A percentile compares a stretch with the other conserved stretches of the same genome.
phyloP scores from a whole-genome alignment of 2,329 filamentous ascomycete species.

The Leptographium radiaticola region DNA sequence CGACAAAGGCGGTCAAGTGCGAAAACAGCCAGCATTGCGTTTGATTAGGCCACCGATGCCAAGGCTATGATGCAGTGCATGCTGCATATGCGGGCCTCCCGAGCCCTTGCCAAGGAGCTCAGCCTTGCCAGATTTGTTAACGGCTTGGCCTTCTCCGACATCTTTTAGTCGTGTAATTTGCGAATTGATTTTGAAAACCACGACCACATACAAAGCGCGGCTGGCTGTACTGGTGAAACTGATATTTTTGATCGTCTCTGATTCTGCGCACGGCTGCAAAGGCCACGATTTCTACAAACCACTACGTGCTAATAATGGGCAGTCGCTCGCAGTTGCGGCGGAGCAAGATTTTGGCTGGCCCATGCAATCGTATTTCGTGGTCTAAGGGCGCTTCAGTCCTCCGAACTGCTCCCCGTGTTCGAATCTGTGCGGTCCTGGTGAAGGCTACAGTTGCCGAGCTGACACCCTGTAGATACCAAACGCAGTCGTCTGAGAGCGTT shows the following conservation, averaged over 20 bases:
- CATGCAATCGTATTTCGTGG: constrained; percentile 16
- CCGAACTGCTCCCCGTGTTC: constrained; percentile 13
- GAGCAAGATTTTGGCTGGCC: constrained; percentile 14
- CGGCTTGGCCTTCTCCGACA: constrained; percentile 16
- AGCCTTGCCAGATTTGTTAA: constrained; percentile 15
- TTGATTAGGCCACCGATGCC: constrained; percentile 14
- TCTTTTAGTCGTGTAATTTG: constrained; percentile 15
- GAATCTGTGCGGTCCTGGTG: constrained; percentile 14
- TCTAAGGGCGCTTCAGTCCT: constrained; percentile 14
- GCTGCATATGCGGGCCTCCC: constrained; percentile 14
- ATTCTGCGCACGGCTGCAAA: constrained; percentile 5
- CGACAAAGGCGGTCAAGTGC: constrained; percentile 17
- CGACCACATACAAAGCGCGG: constrained; percentile 4
- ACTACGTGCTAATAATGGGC: background rate
- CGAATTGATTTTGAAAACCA: constrained; percentile 4
- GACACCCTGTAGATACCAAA: constrained; percentile 11
- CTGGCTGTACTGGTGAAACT: constrained; percentile 12
- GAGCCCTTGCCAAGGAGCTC: constrained; percentile 3
- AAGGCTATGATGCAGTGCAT: constrained; percentile 15
- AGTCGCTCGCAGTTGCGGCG: constrained; percentile 9
- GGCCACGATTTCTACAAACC: too few relatives aligned
- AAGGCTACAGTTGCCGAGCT: background rate
- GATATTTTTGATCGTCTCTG: constrained; percentile 11
- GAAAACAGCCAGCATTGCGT: constrained; percentile 15
- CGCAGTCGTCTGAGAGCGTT: constrained; percentile 13